Conservation (phyloP, 2,329 filamentous ascomycete genomes). For the Talaromyces sp. region DNA sequence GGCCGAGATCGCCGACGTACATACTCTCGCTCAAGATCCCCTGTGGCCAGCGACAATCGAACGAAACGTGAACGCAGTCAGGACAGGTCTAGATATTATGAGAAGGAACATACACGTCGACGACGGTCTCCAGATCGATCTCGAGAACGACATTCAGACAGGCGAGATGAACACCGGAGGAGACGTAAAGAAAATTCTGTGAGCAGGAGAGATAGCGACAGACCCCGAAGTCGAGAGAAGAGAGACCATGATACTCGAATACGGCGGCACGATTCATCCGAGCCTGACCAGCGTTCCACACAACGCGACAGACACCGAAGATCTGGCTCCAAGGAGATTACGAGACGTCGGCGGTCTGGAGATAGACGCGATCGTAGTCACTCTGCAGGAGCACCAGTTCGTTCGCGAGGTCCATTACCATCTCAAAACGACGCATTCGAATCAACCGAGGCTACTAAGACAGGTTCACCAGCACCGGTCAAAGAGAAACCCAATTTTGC, state of each 20-base stretch:
- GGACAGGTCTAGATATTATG: constrained; percentile 12
- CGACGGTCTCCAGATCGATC: constrained; percentile 23
- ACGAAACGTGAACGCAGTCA: constrained; percentile 23
- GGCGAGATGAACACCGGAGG: constrained; percentile 24
- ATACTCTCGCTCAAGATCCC: constrained; percentile 16
- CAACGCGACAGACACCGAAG: constrained; percentile 17
- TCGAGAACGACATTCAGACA: constrained; percentile 21
- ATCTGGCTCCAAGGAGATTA: constrained; percentile 18
- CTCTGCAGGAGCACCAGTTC: constrained; percentile 28
- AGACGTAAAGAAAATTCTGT: constrained; percentile 26
- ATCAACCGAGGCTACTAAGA: constrained; percentile 27
- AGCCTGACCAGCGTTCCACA: constrained; percentile 1
- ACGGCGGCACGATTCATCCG: constrained; percentile 10
- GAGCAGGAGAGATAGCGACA: constrained; percentile 27
- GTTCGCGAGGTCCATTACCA: constrained; percentile 41
- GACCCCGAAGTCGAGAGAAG: constrained; percentile 21
- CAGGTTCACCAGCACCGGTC: constrained; percentile 30
- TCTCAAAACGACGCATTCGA: constrained; percentile 47
- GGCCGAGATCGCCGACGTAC: constrained; percentile 21
- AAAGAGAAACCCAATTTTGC: constrained; percentile 85
- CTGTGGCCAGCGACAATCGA: constrained; percentile 10
- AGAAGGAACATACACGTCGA: constrained; percentile 5
- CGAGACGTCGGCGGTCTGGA: constrained; percentile 26
- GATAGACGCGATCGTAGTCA: constrained; percentile 26
- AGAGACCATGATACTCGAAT: constrained; percentile 12